Evolutionary conservation across 2,329 filamentous ascomycete genomes (phyloP), one percentile per base, ranked within the genome.

Genomic region (Stemphylium lycopersici): DNA sequence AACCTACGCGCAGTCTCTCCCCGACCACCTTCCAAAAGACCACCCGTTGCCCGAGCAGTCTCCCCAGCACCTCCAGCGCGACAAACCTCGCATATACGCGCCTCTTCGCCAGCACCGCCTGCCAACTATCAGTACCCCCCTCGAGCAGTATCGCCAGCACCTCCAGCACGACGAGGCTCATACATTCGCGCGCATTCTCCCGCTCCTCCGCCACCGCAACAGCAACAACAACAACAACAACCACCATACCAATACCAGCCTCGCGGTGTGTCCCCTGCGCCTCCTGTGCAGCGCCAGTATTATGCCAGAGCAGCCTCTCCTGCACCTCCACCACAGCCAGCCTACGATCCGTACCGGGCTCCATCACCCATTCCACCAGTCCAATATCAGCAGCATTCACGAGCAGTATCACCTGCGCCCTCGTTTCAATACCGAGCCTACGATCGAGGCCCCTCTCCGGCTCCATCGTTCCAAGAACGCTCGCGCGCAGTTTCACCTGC

Each of bases 1-100:
- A 63, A 70, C 44, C 63, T 75, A 26, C 73, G 73, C 48, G 73
- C 77, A 29, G 70, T 76, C 3, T 79, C 78, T 34, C 78, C 78
- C 6, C 72, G 74, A 18, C 76, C 72, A 7, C 44, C 69, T 44
- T 56, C 69, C 45, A 60, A 72, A 60, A 61, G 69, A 20, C 65
- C 65, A 29, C 55, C 53, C 5, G 54, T 70, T 67, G 73, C 75
- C 40, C 70, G 72, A 58, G 73, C 72, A 41, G 70, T 65, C 36
- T 79, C 76, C 31, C 80, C 78, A 11, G 71, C 71, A 31, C 72
- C 74, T 31, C 69, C 71, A 10, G 34, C 62, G 39, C 55, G 61
- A 15, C 66, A 68, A 40, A 62, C 55, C 20, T 59, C 64, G 0
- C 59, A 65, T 20, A 67, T 65, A 34, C 65, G 67, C 41, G 66